These are phyloP conservation scores for Hydrangea macrophylla DNA, from an alignment of 148 eudicot species.

Conservation along the genomic window DNA sequence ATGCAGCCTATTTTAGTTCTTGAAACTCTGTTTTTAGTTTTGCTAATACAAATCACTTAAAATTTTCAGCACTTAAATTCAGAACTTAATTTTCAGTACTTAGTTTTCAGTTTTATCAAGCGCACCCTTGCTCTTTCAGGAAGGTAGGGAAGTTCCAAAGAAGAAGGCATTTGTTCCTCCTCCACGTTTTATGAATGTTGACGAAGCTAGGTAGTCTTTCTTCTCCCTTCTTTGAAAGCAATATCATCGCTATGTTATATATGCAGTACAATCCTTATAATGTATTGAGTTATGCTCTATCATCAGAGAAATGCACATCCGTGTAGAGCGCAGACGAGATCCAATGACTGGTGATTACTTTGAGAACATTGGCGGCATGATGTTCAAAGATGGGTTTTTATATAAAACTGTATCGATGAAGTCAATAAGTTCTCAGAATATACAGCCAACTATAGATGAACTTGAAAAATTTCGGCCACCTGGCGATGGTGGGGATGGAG, in stretches of 20 bases:
- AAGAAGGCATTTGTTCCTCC: conserved; percentile 90
- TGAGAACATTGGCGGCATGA: conserved; percentile 81
- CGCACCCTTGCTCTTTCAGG: conserved; percentile 60
- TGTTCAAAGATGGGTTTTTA: conserved; percentile 91
- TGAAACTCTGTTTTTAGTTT: too few relatives aligned
- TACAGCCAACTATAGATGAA: conserved; percentile 95
- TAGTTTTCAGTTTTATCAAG: too few relatives aligned
- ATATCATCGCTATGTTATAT: not conserved
- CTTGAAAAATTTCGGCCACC: conserved; percentile 90
- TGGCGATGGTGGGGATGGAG: conserved; percentile 80
- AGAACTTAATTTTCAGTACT: too few relatives aligned
- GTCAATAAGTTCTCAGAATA: conserved; percentile 69
- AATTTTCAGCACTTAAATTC: too few relatives aligned
- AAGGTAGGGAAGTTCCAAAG: conserved; percentile 88
- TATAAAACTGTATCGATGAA: conserved; percentile 83
- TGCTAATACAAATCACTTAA: too few relatives aligned
- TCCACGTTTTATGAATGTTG: conserved; percentile 84
- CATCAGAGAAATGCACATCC: conserved; percentile 80
- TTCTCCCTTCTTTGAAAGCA: conserved; percentile 5
- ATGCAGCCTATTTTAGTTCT: too few relatives aligned
- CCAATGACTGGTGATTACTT: conserved; percentile 78
- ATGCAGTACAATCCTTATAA: not conserved
- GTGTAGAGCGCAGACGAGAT: conserved; percentile 84
- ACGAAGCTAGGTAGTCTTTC: conserved; percentile 78
- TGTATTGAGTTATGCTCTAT: conserved; percentile 9